Evolutionary conservation across 192 early-diverging fungal species (phyloP), one percentile per base, ranked within the genome.

Genomic region (Phycomyces nitens): DNA sequence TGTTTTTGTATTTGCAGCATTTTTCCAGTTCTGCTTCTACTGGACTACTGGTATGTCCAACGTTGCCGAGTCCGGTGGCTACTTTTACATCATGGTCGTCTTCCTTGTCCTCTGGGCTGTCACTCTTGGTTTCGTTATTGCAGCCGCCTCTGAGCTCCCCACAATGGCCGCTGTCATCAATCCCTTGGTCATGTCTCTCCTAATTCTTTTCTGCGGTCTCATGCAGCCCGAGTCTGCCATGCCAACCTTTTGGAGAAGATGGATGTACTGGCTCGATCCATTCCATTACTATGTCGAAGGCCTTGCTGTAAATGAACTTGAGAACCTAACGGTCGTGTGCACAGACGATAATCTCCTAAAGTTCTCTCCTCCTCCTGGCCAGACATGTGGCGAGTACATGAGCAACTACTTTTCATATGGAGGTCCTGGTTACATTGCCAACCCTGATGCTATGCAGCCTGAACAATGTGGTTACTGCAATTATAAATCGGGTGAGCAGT

Each of bases 1-100:
- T 50, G 79, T 85, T 1, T 54, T 88, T 11, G 53, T 89, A 43
- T 70, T 82, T 23, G 73, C 80, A 51, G 87, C 89, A 0, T 56
- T 78, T 50, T 90, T 85, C 69, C 88, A 89, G 74, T 62, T 84
- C 16, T 72, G 81, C 43, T 89, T 88, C 58, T 93, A 93, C 77
- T 93, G 86, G 85, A 80, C 84, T 21, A 78, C 82, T n/a, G 88
- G 87, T 1, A 77, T 93, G 34, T 77, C 78, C 43, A 54, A 34
- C 8, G 62, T 65, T 8, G 68, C 80, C 10, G 70, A 76, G 27
- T 67, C 81, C 54, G 78, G 73, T 2, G 80, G 83, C 47, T 90
- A 82, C 58, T 87, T 91, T 53, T 93, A 86, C 64, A 34, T 89
- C 18, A 64, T 84, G 43, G 76, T 85, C 51, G 68, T 81, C 20